Base-by-base conservation (phyloP, 2,329 filamentous ascomycete genomes). In the Exophiala sideris region DNA sequence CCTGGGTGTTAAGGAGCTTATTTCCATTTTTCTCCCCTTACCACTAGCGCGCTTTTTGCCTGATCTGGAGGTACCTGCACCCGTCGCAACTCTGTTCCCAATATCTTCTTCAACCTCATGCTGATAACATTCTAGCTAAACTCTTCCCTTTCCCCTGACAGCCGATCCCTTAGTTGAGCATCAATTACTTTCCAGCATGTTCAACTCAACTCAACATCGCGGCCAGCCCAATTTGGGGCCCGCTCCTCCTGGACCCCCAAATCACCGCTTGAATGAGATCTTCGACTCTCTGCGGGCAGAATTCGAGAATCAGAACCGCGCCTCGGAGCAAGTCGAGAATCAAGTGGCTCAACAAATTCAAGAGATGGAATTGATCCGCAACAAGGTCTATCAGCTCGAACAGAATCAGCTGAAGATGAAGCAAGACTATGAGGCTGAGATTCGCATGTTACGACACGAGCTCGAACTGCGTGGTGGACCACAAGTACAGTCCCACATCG, bases 271-370 rank as follows among this genome's bases (percentile, higher is more conserved):
- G 65, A 90, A 88, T 64, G 92, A 99, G 79, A 84, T 97, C 61
- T 81, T 99, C 68, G 92, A 97, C 53, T 87, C 91, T 70, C 84
- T 99, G 65, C 86, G 92, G 68, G 81, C 84, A 67, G 94, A 99
- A 73, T 97, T 96, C 65, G 92, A 97, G 63, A 86, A 80, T 57
- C 88, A 95, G 71, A 81, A 86, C 64, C 85, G 88, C 62, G 85
- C 89, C 64, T 88, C 85, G 62, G 89, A 89, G 70, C 89, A 90
- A 65, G 95, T 91, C 70, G 92, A 99, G 70, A 89, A 92, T 71
- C 91, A 95, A 96, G 94, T 97, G 68, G 85, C 89, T 54, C 83
- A 85, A 46, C 94, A 99, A 71, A 87, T 96, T 61, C 87, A 92
- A 67, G 94, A 99, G 75, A 94, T 97, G 81, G 89, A 96, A 70